These are phyloP conservation scores for Perilla frutescens DNA, from an alignment of 257 asterid genomes.

Conservation along the genomic window DNA sequence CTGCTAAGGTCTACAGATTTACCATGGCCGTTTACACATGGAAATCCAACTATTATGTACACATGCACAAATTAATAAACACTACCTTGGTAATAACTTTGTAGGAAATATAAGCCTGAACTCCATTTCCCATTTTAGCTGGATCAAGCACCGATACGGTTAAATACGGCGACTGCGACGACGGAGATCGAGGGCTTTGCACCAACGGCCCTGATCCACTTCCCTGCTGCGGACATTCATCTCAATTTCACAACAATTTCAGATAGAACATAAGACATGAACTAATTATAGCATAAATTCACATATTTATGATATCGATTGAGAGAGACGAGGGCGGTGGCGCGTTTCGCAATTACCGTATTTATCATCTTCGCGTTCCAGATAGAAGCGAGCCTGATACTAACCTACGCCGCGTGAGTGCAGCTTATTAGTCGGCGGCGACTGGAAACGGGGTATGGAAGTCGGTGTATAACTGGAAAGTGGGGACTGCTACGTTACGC, in stretches of 20 bases:
- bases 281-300: constrained; percentile 27
- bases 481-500: constrained; percentile 32
- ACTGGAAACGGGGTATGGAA: not conserved
- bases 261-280: constrained; percentile 1
- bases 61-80: constrained; percentile 22
- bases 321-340: not conserved
- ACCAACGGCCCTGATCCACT: constrained; percentile 73
- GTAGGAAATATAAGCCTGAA: constrained; percentile 97
- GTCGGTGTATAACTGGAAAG: constrained; percentile 5
- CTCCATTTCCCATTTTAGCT: constrained; percentile 99
- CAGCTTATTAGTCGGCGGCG: constrained; percentile 34
- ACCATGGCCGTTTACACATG: constrained; percentile 13
- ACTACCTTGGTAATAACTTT: constrained; percentile 93
- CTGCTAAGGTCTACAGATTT: constrained; percentile 15
- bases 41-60: constrained; percentile 16
- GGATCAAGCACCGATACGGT: constrained; percentile 93
- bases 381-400: constrained; percentile 11
- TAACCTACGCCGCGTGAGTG: constrained; percentile 35
- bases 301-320: constrained; percentile 34
- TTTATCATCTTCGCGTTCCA: constrained; percentile 45
- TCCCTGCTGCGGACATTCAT: constrained; percentile 59
- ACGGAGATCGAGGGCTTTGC: constrained; percentile 92
- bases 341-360: constrained; percentile 42
- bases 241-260: constrained; percentile 31
- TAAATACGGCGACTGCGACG: constrained; percentile 69